These are phyloP conservation scores for Acmispon strigosus DNA, from an alignment of 306 rosid genomes.

Conservation along the genomic window DNA sequence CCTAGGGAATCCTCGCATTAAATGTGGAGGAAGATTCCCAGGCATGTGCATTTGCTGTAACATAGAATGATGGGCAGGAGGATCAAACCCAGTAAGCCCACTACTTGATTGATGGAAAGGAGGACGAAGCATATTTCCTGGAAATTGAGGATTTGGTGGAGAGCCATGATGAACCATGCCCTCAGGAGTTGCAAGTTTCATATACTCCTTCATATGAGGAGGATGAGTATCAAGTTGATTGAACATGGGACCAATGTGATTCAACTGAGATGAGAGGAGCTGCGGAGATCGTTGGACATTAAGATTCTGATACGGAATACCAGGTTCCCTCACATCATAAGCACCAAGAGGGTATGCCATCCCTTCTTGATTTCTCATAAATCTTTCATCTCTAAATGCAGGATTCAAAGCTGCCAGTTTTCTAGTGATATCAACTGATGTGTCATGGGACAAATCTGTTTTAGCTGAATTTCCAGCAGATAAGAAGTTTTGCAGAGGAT, in stretches of 20 bases:
- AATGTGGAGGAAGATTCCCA: constrained; percentile 58
- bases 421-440: constrained; percentile 49
- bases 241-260: constrained; percentile 49
- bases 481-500: constrained; percentile 50
- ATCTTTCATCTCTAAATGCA: constrained; percentile 54
- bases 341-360: constrained; percentile 49
- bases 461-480: constrained; percentile 51
- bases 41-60: constrained; percentile 70
- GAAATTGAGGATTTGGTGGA: constrained; percentile 58
- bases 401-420: constrained; percentile 58
- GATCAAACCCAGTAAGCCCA: constrained; percentile 57
- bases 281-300: constrained; percentile 55
- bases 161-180: constrained; percentile 52
- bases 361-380: constrained; percentile 64
- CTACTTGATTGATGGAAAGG: constrained; percentile 55
- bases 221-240: constrained; percentile 65
- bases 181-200: constrained; percentile 55
- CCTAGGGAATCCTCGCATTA: constrained; percentile 64
- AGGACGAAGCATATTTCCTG: constrained; percentile 65
- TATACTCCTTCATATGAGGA: constrained; percentile 43
- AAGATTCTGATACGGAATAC: constrained; percentile 53
- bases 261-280: constrained; percentile 53
- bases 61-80: constrained; percentile 60
- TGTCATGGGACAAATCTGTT: constrained; percentile 46
- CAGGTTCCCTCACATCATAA: constrained; percentile 60